Percentiles rank a stretch among this genome's conserved stretches.
These are phyloP conservation scores for Cyberlindnera euphorbiae DNA, from an alignment of 805 yeast species.

Conservation along the genomic window DNA sequence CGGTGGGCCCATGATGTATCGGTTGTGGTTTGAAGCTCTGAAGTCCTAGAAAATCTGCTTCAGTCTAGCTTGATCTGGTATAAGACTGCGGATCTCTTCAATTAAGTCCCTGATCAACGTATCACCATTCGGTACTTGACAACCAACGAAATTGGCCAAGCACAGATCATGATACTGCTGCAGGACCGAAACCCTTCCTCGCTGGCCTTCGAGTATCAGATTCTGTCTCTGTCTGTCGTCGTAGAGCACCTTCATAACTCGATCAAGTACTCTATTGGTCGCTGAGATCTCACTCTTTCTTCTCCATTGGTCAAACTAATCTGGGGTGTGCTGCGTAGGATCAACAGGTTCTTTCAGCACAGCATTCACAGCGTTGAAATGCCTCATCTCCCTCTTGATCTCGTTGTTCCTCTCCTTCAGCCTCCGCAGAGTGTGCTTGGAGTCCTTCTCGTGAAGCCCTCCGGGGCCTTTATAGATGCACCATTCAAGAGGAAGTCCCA, in stretches of 20 bases:
- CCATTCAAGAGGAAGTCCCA: constrained; percentile 1
- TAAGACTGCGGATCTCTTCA: background rate
- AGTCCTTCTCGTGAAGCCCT: constrained; percentile 3
- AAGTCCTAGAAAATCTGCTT: background rate
- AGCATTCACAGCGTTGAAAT: background rate
- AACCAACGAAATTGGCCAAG: background rate
- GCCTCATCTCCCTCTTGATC: constrained; percentile 1
- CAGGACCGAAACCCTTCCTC: background rate
- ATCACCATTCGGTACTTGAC: background rate
- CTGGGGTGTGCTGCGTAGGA: background rate
- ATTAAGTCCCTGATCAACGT: background rate
- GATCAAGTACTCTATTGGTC: too few species aligned
- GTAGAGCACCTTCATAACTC: background rate
- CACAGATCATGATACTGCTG: background rate
- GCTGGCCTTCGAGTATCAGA: background rate
- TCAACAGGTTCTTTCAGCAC: background rate
- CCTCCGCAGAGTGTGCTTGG: background rate
- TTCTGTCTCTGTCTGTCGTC: too few species aligned
- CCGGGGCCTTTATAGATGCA: constrained; percentile 2
- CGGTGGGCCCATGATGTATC: constrained; percentile 4
- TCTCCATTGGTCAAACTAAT: background rate
- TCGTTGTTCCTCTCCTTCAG: constrained; percentile 1
- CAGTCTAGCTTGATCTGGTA: background rate
- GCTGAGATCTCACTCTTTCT: too few species aligned
- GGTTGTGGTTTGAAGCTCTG: background rate